These are phyloP conservation scores for Aquilaria sinensis DNA, from an alignment of 345 rosid genomes.

Conservation along the genomic window DNA sequence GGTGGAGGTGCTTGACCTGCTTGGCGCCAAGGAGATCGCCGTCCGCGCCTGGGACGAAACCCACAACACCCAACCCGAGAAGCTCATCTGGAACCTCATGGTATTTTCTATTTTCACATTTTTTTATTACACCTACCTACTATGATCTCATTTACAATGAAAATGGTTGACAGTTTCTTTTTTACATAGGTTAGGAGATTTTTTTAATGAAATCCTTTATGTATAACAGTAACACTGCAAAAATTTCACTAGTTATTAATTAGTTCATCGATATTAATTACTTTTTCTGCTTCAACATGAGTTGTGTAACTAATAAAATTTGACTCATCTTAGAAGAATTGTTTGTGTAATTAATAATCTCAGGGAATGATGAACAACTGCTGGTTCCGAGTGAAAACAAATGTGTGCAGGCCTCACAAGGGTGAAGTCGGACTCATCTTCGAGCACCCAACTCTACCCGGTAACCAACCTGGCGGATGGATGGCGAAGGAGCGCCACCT, in stretches of 20 bases:
- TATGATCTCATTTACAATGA: no score
- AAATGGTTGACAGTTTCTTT: no score
- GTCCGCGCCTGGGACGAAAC: slow-evolving; percentile 98
- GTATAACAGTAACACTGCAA: no score
- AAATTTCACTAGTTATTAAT: no score
- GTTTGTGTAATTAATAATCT: background rate
- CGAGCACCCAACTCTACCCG: slow-evolving; percentile 92
- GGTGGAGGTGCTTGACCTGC: slow-evolving; percentile 72
- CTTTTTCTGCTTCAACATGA: no score
- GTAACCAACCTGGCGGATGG: slow-evolving; percentile 96
- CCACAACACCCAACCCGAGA: slow-evolving; percentile 87
- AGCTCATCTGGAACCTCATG: slow-evolving; percentile 95
- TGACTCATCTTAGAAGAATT: no score
- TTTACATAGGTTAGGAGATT: no score
- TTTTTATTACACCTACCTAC: background rate
- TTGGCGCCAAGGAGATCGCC: slow-evolving; percentile 75
- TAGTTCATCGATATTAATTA: no score
- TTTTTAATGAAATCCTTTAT: no score
- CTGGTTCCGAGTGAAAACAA: slow-evolving; percentile 84
- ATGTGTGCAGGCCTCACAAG: slow-evolving; percentile 66
- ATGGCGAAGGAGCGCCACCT: slow-evolving; percentile 85
- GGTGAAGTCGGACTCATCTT: slow-evolving; percentile 94
- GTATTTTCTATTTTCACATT: slow-evolving; percentile 21
- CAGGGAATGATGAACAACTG: slow-evolving; percentile 99
- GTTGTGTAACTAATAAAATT: no score